Evolutionary conservation across 2,329 filamentous ascomycete species (phyloP).

Genomic region (Capronia americana): DNA sequence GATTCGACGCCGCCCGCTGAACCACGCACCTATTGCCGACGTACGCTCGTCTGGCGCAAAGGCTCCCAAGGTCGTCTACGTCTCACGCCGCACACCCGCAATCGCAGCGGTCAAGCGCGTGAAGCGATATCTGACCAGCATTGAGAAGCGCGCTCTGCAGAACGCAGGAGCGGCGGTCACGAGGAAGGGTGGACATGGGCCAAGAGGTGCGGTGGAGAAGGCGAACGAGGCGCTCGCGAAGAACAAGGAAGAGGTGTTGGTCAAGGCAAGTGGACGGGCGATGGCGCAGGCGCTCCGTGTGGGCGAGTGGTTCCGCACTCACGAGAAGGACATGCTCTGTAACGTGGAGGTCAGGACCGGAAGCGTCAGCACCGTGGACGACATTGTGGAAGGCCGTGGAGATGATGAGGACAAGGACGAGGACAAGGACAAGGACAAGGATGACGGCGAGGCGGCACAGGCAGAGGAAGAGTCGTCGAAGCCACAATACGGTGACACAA

Average conservation of each 20-base stretch:
- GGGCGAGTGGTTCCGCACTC: constrained; percentile 59
- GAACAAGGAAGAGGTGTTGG: constrained; percentile 56
- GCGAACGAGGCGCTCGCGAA: constrained; percentile 45
- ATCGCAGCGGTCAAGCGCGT: constrained; percentile 66
- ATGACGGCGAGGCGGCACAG: constrained; percentile 29
- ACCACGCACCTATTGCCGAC: constrained; percentile 61
- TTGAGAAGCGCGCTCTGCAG: constrained; percentile 57
- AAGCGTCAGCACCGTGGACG: constrained; percentile 65
- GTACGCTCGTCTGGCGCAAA: constrained; percentile 56
- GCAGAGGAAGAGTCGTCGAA: constrained; percentile 25
- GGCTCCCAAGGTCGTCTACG: constrained; percentile 62
- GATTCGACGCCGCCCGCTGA: constrained; percentile 63
- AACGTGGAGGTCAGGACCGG: constrained; percentile 61
- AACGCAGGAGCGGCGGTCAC: constrained; percentile 37
- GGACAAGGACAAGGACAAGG: constrained; percentile 39
- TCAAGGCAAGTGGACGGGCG: constrained; percentile 67
- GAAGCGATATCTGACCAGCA: constrained; percentile 60
- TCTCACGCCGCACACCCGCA: constrained; percentile 62
- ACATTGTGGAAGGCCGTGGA: constrained; percentile 56
- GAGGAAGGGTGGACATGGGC: constrained; percentile 20
- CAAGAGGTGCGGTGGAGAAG: constrained; percentile 40
- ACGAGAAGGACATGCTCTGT: constrained; percentile 58
- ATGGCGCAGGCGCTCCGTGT: constrained; percentile 63
- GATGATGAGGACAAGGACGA: constrained; percentile 38
- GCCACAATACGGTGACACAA: constrained; percentile 37